phyloP scores from a whole-genome alignment of 1,284 basidiomycete species.

The Microbotryum lychnidis-dioicae region DNA sequence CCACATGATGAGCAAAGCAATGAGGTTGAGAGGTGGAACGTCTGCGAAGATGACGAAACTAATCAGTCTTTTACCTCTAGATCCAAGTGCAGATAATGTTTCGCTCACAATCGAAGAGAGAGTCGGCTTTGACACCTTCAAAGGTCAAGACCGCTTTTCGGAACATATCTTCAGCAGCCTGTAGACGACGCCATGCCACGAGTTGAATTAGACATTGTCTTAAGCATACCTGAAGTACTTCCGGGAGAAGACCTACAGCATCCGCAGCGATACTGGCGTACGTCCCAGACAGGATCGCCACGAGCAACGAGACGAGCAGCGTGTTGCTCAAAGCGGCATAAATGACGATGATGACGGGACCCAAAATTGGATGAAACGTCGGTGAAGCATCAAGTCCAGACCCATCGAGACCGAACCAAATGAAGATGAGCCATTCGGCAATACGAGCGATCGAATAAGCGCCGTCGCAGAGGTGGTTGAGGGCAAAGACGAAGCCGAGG shows the following conservation, averaged over 20 bases:
- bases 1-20: slow-evolving; percentile 32
- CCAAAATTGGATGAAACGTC: slow-evolving; percentile 28
- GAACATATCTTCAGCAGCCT: slow-evolving; percentile 60
- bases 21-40: slow-evolving; percentile 33
- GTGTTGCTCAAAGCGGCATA: slow-evolving; percentile 78
- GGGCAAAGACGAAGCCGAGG: slow-evolving; percentile 30
- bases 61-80: background rate
- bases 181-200: slow-evolving; percentile 52
- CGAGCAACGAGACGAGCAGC: slow-evolving; percentile 62
- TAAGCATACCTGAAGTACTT: slow-evolving; percentile 2
- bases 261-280: slow-evolving; percentile 67
- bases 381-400: slow-evolving; percentile 18
- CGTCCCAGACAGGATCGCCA: slow-evolving; percentile 76
- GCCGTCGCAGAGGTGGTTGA: slow-evolving; percentile 31
- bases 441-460: slow-evolving; percentile 22
- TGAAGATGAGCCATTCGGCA: slow-evolving; percentile 29
- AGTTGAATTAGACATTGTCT: slow-evolving; percentile 57
- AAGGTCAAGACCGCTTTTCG: slow-evolving; percentile 79
- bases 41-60: slow-evolving; percentile 3
- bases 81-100: background rate
- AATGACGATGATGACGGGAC: slow-evolving; percentile 66
- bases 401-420: slow-evolving; percentile 32
- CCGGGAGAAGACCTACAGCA: slow-evolving; percentile 18
- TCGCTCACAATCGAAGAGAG: slow-evolving; percentile 30
- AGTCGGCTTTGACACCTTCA: slow-evolving; percentile 51